These are phyloP conservation scores for Lasiosphaeria ovina DNA, from an alignment of 495 filamentous ascomycete species.

Conservation along the genomic window DNA sequence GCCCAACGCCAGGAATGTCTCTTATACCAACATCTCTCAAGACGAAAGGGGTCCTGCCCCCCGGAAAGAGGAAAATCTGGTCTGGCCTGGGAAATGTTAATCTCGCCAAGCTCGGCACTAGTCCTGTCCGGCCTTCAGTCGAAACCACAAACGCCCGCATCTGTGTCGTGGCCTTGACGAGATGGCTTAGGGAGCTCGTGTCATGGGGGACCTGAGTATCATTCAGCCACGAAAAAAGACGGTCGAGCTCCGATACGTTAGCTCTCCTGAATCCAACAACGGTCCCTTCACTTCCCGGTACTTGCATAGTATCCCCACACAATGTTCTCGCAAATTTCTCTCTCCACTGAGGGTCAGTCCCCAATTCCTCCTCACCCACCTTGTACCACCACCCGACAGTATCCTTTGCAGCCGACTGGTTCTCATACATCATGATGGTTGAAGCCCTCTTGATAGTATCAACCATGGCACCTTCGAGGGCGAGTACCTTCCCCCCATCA, in stretches of 20 bases:
- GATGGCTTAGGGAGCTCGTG: not conserved
- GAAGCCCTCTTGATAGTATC: not conserved
- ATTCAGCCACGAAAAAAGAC: not conserved
- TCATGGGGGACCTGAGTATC: not conserved
- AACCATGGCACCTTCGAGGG: not conserved
- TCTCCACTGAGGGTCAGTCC: not conserved
- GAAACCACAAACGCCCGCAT: conserved; percentile 5
- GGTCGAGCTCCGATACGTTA: not conserved
- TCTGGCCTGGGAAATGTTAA: conserved; percentile 6
- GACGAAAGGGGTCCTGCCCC: conserved; percentile 3
- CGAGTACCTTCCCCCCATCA: not conserved
- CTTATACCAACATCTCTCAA: not conserved
- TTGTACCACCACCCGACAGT: conserved; percentile 2
- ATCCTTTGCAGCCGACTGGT: not conserved
- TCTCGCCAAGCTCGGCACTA: conserved; percentile 6
- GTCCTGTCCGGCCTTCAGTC: not conserved
- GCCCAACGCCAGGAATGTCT: conserved; percentile 5
- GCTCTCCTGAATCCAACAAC: not conserved
- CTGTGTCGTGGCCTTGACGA: conserved; percentile 3
- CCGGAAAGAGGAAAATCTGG: conserved; percentile 9
- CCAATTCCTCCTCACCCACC: conserved; percentile 3
- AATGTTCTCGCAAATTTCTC: conserved; percentile 6
- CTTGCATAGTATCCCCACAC: not conserved
- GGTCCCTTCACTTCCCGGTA: no score
- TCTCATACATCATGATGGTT: not conserved